These are phyloP conservation scores for Monosporascus sp. DNA, from an alignment of 2,329 filamentous ascomycete genomes.

Conservation along the genomic window DNA sequence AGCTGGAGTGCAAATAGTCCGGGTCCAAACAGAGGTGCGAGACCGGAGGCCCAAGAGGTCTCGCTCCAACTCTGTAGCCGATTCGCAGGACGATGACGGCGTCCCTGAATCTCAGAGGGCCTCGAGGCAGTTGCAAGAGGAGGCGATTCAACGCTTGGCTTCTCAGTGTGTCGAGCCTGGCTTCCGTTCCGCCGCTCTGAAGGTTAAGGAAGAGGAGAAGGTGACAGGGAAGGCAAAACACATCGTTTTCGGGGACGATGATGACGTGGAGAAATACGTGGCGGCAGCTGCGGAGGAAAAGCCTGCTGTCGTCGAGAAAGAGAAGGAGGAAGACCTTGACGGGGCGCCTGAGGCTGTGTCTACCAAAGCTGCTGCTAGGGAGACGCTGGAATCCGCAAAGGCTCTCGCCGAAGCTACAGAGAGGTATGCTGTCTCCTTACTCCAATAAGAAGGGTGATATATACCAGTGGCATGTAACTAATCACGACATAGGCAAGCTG, in stretches of 20 bases:
- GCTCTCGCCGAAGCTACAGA: slow-evolving; percentile 45
- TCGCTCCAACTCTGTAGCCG: slow-evolving; percentile 12
- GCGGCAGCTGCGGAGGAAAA: slow-evolving; percentile 15
- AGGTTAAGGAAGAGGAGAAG: background rate
- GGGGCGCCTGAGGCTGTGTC: slow-evolving; percentile 57
- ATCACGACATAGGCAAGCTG: slow-evolving; percentile 31
- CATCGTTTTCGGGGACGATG: slow-evolving; percentile 27
- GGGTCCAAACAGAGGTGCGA: slow-evolving; percentile 21
- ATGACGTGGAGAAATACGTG: slow-evolving; percentile 27
- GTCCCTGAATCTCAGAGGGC: slow-evolving; percentile 19
- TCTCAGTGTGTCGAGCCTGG: slow-evolving; percentile 14
- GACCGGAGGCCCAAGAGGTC: slow-evolving; percentile 12
- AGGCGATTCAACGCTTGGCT: slow-evolving; percentile 22
- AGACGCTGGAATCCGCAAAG: slow-evolving; percentile 40
- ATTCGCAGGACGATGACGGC: slow-evolving; percentile 15
- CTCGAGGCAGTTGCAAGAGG: slow-evolving; percentile 26
- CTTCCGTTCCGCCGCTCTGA: slow-evolving; percentile 3
- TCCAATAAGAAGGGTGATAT: slow-evolving; percentile 26
- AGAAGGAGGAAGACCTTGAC: slow-evolving; percentile 43
- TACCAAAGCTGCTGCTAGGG: slow-evolving; percentile 41
- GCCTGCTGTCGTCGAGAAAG: slow-evolving; percentile 24
- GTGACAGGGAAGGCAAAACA: slow-evolving; percentile 23
- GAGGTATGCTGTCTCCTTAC: slow-evolving; percentile 35
- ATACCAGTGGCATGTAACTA: background rate
- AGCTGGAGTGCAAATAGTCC: slow-evolving; percentile 5